Evolutionary conservation across 345 rosid species (phyloP).

Genomic region (Litchi chinensis): DNA sequence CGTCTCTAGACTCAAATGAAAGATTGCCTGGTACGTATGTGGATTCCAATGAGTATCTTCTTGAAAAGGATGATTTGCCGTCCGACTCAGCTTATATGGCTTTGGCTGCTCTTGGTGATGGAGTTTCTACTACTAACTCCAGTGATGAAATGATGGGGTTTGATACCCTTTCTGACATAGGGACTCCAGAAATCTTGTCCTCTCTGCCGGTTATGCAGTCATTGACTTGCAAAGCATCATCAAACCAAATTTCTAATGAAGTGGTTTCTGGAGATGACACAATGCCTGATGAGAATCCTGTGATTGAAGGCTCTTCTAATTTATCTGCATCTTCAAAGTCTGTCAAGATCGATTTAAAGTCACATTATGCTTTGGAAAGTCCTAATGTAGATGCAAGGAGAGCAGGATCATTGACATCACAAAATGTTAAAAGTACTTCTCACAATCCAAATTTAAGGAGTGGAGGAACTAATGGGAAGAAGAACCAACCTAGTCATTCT

Average conservation of each 20-base stretch:
- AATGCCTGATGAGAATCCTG: slow-evolving; percentile 32
- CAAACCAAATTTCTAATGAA: slow-evolving; percentile 31
- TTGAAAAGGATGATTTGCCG: slow-evolving; percentile 33
- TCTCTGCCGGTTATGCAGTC: slow-evolving; percentile 20
- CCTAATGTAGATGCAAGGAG: slow-evolving; percentile 34
- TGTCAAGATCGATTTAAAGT: slow-evolving; percentile 31
- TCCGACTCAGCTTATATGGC: slow-evolving; percentile 29
- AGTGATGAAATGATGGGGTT: slow-evolving; percentile 39
- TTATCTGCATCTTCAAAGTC: slow-evolving; percentile 35
- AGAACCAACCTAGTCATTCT: slow-evolving; percentile 36
- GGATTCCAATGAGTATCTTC: slow-evolving; percentile 28
- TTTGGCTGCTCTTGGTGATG: slow-evolving; percentile 33
- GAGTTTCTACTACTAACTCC: slow-evolving; percentile 38
- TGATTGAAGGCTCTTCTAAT: slow-evolving; percentile 32
- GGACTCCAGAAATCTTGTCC: slow-evolving; percentile 41
- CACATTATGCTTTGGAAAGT: slow-evolving; percentile 29
- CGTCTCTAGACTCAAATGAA: slow-evolving; percentile 26
- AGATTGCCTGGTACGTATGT: slow-evolving; percentile 27
- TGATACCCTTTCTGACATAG: slow-evolving; percentile 40
- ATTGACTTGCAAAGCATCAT: slow-evolving; percentile 31
- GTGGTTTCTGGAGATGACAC: slow-evolving; percentile 35
- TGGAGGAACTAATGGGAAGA: slow-evolving; percentile 46
- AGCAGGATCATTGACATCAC: slow-evolving; percentile 31
- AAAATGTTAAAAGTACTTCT: slow-evolving; percentile 33
- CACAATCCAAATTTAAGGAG: slow-evolving; percentile 24